phyloP scores from a whole-genome alignment of 139 green algal genomes.

The Ettlia oleoabundans region DNA sequence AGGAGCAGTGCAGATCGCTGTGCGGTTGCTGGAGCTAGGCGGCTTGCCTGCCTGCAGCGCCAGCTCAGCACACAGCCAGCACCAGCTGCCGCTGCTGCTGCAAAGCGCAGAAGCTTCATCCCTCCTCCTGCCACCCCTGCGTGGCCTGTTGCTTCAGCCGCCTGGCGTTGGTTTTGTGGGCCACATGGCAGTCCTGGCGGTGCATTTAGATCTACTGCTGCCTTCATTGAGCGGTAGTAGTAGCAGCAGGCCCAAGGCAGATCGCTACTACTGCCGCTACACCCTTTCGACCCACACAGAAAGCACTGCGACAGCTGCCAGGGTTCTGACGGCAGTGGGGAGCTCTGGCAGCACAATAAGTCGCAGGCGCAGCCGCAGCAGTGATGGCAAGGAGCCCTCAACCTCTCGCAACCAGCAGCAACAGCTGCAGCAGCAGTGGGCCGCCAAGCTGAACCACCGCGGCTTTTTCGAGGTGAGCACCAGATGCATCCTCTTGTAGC shows the following conservation, averaged over 20 bases:
- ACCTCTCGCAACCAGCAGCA: constrained; percentile 2
- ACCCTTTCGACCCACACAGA: constrained; percentile 6
- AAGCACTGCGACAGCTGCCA: background rate
- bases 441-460: background rate
- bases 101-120: background rate
- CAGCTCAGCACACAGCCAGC: no score
- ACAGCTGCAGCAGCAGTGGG: constrained; percentile 5
- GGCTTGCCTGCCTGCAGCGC: background rate
- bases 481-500: background rate
- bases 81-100: constrained; percentile 17
- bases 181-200: background rate
- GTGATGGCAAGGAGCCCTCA: background rate
- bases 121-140: background rate
- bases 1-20: constrained; percentile 5
- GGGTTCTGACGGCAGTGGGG: background rate
- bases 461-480: constrained; percentile 10
- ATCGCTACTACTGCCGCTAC: constrained; percentile 21
- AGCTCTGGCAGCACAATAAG: no score
- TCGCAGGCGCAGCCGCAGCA: background rate
- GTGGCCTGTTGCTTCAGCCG: constrained; percentile 1
- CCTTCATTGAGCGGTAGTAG: background rate
- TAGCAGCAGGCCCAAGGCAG: constrained; percentile 7
- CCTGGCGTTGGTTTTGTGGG: background rate
- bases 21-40: background rate
- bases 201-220: constrained; percentile 7